These are phyloP conservation scores for Fusarium udum DNA, from an alignment of 2,329 filamentous ascomycete genomes.

Conservation along the genomic window DNA sequence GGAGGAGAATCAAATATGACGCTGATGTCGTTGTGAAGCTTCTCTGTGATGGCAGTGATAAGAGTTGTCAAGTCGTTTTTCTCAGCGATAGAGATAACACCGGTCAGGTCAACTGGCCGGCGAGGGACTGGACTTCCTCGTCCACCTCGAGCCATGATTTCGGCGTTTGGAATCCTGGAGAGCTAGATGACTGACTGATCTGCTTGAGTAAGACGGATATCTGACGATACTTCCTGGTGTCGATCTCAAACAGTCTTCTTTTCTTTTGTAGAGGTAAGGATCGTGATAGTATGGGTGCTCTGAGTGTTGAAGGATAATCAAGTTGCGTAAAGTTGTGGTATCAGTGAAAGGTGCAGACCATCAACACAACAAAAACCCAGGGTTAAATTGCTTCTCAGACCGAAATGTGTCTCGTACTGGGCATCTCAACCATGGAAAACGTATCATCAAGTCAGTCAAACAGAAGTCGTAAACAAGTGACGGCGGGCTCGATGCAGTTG, in stretches of 20 bases:
- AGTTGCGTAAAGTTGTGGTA: background rate
- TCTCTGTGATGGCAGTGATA: conserved; percentile 62
- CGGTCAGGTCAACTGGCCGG: conserved; percentile 62
- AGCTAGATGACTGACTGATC: background rate
- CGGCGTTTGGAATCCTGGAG: background rate
- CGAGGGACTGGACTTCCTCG: conserved; percentile 49
- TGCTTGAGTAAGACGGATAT: background rate
- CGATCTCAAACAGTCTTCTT: background rate
- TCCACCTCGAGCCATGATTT: conserved; percentile 53
- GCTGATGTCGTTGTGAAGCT: conserved; percentile 62
- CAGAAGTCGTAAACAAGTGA: conserved; percentile 26
- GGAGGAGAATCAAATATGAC: conserved; percentile 62
- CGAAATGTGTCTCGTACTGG: background rate
- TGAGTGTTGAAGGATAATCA: background rate
- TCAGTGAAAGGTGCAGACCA: background rate
- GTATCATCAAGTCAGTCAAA: background rate
- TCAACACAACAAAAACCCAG: background rate
- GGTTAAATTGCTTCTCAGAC: conserved; percentile 1
- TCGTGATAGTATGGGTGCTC: background rate
- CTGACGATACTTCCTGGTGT: background rate
- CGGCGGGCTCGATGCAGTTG: conserved; percentile 8
- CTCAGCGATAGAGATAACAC: conserved; percentile 58
- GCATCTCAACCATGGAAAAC: conserved; percentile 10
- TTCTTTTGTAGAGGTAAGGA: background rate
- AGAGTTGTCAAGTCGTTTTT: conserved; percentile 63